phyloP scores from a whole-genome alignment of 208 protist genomes.

The Trypanosoma cruzi region DNA sequence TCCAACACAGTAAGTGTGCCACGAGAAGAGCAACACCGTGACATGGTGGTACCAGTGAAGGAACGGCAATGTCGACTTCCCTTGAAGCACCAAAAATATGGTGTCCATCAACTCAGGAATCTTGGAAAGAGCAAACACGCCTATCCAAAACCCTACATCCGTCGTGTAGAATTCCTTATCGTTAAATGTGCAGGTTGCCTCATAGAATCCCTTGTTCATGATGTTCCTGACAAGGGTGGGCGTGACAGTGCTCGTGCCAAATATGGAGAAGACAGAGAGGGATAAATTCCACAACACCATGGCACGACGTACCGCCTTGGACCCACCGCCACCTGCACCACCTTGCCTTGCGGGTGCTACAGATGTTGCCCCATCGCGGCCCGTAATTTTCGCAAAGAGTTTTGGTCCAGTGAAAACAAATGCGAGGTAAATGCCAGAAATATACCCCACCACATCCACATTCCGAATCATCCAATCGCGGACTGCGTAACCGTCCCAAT shows the following conservation, averaged over 20 bases:
- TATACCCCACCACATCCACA: constrained; percentile 42
- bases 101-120: constrained; percentile 70
- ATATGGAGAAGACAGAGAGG: constrained; percentile 47
- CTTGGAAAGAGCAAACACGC: constrained; percentile 59
- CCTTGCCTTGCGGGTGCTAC: neutral
- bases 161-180: constrained; percentile 33
- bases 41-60: constrained; percentile 77
- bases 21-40: constrained; percentile 48
- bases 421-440: constrained; percentile 33
- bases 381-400: constrained; percentile 17
- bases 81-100: constrained; percentile 70
- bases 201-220: constrained; percentile 20
- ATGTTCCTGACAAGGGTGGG: constrained; percentile 25
- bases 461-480: constrained; percentile 44
- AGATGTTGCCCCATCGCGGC: neutral
- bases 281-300: constrained; percentile 54
- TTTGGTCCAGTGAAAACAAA: constrained; percentile 32
- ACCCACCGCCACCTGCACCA: constrained; percentile 21
- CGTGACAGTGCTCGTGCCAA: constrained; percentile 37
- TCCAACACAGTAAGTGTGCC: constrained; percentile 43
- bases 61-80: constrained; percentile 69
- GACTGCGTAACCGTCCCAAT: constrained; percentile 37
- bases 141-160: constrained; percentile 39
- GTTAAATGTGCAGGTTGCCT: constrained; percentile 28
- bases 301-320: constrained; percentile 11